Conservation (phyloP, 805 yeast species). For the Saccharomycopsis sp. region DNA sequence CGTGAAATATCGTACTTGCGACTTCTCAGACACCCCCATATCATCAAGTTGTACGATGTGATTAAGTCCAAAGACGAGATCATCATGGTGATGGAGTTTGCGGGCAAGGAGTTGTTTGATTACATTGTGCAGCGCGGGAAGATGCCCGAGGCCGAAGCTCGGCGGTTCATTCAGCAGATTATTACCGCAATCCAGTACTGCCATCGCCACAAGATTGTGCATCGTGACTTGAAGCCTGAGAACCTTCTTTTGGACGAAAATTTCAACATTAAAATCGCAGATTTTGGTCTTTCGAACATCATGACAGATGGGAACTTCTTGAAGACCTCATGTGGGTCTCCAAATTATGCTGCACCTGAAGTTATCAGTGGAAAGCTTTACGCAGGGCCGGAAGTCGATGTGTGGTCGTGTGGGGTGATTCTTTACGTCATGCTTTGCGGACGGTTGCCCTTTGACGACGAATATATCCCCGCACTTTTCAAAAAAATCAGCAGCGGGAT, state of each 20-base stretch:
- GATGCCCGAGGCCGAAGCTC: slow-evolving; percentile 84
- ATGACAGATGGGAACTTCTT: slow-evolving; percentile 98
- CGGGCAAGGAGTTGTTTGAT: slow-evolving; percentile 92
- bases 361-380: slow-evolving; percentile 89
- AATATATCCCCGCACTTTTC: slow-evolving; percentile 86
- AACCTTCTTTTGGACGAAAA: slow-evolving; percentile 83
- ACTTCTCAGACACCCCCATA: slow-evolving; percentile 87
- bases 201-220: slow-evolving; percentile 92
- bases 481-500: slow-evolving; percentile 89
- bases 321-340: slow-evolving; percentile 92
- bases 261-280: slow-evolving; percentile 89
- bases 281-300: slow-evolving; percentile 87
- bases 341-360: slow-evolving; percentile 96
- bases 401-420: slow-evolving; percentile 95
- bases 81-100: slow-evolving; percentile 93
- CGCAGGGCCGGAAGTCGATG: slow-evolving; percentile 97
- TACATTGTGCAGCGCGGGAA: slow-evolving; percentile 89
- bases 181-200: slow-evolving; percentile 95
- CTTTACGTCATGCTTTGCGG: slow-evolving; percentile 94
- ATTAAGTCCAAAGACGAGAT: slow-evolving; percentile 91
- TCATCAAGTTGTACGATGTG: slow-evolving; percentile 89
- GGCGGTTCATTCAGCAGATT: slow-evolving; percentile 90
- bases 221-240: slow-evolving; percentile 93
- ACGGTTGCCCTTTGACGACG: slow-evolving; percentile 91
- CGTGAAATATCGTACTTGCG: slow-evolving; percentile 86